These are phyloP conservation scores for Hippophae gyantsensis DNA, from an alignment of 306 rosid species.

Conservation along the genomic window DNA sequence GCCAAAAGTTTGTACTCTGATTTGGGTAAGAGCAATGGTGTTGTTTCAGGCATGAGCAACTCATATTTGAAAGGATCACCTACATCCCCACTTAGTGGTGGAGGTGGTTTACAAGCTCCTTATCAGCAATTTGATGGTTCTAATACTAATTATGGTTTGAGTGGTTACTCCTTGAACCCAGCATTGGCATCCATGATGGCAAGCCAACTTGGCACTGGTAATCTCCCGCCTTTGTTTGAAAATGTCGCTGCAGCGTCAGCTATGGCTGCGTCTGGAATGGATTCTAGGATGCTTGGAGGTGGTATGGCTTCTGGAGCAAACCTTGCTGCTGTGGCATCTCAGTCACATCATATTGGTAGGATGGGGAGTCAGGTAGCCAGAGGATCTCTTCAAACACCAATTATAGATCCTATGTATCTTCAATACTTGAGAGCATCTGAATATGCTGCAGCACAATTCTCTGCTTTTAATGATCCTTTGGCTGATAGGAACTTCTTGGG, in stretches of 20 bases:
- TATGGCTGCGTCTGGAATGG: conserved; percentile 66
- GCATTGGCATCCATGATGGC: conserved; percentile 70
- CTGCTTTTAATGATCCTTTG: conserved; percentile 67
- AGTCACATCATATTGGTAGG: conserved; percentile 52
- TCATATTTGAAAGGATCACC: conserved; percentile 58
- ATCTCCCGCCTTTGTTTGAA: conserved; percentile 66
- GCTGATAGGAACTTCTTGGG: conserved; percentile 61
- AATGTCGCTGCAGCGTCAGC: conserved; percentile 67
- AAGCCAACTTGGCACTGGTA: conserved; percentile 65
- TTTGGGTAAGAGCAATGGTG: conserved; percentile 44
- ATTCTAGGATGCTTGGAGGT: conserved; percentile 61
- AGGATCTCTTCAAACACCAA: conserved; percentile 62
- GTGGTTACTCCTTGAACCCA: conserved; percentile 69
- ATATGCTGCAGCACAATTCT: conserved; percentile 72
- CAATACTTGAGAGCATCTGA: conserved; percentile 82
- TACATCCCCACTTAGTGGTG: conserved; percentile 45
- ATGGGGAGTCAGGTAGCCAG: conserved; percentile 65
- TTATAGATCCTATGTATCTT: conserved; percentile 74
- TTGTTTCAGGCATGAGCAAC: conserved; percentile 35
- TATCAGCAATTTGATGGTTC: conserved; percentile 61
- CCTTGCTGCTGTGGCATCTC: conserved; percentile 41
- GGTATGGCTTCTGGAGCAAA: conserved; percentile 40
- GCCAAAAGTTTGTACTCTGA: conserved; percentile 37
- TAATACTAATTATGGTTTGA: conserved; percentile 53
- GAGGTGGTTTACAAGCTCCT: conserved; percentile 48